Conservation (phyloP, 2,329 filamentous ascomycete species). For the Phaeosphaeria sp. region DNA sequence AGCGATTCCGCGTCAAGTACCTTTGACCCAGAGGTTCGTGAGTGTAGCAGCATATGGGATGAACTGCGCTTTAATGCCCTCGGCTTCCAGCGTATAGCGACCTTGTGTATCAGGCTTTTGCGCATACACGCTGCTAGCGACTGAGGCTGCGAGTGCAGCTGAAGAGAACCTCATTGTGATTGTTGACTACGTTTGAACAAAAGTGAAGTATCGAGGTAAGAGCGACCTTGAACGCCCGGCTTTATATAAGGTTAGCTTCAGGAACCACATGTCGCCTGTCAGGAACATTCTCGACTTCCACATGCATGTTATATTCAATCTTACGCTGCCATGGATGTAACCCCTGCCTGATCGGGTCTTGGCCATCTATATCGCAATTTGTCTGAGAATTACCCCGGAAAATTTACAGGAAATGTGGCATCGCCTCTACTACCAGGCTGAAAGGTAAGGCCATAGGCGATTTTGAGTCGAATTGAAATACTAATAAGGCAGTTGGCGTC, state of each 20-base stretch:
- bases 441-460: conserved; percentile 3
- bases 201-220: conserved; percentile 5
- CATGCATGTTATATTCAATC: conserved; percentile 16
- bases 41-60: conserved; percentile 44
- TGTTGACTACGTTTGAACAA: background rate
- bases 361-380: conserved; percentile 30
- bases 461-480: background rate
- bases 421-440: background rate
- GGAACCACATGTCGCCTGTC: background rate
- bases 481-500: background rate
- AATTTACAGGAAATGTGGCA: conserved; percentile 3
- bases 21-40: conserved; percentile 44
- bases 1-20: conserved; percentile 8
- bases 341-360: conserved; percentile 18
- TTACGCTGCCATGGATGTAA: conserved; percentile 10
- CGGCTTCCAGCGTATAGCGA: conserved; percentile 38
- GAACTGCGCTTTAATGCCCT: conserved; percentile 43
- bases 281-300: conserved; percentile 14
- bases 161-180: conserved; percentile 30
- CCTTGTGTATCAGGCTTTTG: conserved; percentile 30
- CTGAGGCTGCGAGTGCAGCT: conserved; percentile 24
- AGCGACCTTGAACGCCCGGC: background rate
- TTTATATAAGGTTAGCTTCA: conserved; percentile 13
- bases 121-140: conserved; percentile 15
- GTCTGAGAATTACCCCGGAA: conserved; percentile 18